Base-by-base conservation (phyloP, 1,139 yeast species). In the Suhomyces guaymorum region DNA sequence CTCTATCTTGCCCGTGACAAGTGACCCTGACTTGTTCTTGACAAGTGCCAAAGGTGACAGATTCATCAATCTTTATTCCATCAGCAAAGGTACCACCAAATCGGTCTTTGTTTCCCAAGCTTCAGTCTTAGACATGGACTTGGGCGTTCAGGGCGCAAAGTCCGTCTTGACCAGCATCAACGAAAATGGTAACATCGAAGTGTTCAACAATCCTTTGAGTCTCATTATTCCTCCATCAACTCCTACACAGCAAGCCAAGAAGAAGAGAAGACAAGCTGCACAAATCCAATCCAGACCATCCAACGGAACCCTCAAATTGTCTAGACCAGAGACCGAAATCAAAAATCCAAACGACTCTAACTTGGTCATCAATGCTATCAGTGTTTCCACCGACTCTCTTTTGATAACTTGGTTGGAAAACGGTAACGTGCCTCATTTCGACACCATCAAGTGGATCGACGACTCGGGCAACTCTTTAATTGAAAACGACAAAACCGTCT, bases 11-110 rank as follows among this genome's bases (percentile, higher is more conserved):
- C 59, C 73, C 5, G 54, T 74, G 11, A 47, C 57, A 2, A 32
- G 30, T 5, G 57, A 66, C 32, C 53, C 62, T 5, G 78, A 71
- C 32, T 59, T 65, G 26, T 74, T 85, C 46, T 54, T 85, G 35
- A 79, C 92, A 1, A 78, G 83, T 39, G 94, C 96, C 1, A 65
- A 64, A 23, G 80, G 79, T 42, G 97, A 89, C 56, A 73, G 96
- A 48, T 87, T 86, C 54, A 70, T 88, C 48, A 88, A 86, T 55
- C 64, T 85, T 37, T 80, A 82, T 51, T 79, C 82, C 12, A 45
- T 79, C 7, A 48, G 63, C 8, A 64, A 63, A 35, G 62, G 62
- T 28, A 52, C 73, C 8, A 63, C 76, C 8, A 59, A 57, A 24
- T 57, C 69, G 7, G 84, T 87, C 7, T 73, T 84, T 40, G 92